These are phyloP conservation scores for Peterozyma toletana DNA, from an alignment of 805 yeast genomes.

Conservation along the genomic window DNA sequence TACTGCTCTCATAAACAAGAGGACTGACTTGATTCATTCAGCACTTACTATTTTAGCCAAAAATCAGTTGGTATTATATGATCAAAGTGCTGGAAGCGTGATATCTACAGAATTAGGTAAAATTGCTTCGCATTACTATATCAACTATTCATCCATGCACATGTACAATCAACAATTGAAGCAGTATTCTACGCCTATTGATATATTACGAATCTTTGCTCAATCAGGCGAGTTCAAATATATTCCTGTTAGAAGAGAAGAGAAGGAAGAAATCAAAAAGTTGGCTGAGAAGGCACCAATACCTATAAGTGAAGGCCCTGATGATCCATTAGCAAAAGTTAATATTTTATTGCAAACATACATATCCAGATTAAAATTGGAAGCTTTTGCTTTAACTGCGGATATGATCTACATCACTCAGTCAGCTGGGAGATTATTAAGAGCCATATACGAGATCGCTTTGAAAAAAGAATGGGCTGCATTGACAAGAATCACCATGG, in stretches of 20 bases:
- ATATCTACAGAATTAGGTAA: conserved; percentile 66
- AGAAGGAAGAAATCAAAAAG: conserved; percentile 62
- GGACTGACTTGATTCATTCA: conserved; percentile 69
- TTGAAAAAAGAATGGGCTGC: conserved; percentile 65
- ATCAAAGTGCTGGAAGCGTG: conserved; percentile 38
- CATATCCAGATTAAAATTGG: conserved; percentile 68
- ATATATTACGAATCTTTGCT: conserved; percentile 70
- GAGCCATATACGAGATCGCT: conserved; percentile 81
- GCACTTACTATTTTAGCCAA: conserved; percentile 57
- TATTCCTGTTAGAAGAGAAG: conserved; percentile 83
- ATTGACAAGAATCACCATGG: conserved; percentile 48
- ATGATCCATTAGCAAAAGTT: conserved; percentile 71
- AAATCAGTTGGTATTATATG: conserved; percentile 54
- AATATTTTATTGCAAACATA: conserved; percentile 79
- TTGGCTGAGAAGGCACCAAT: conserved; percentile 73
- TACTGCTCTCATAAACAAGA: conserved; percentile 35
- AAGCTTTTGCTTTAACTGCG: conserved; percentile 85
- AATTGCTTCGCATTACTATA: conserved; percentile 83
- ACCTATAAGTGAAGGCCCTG: conserved; percentile 69
- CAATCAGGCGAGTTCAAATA: conserved; percentile 79
- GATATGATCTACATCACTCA: conserved; percentile 93
- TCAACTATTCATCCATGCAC: conserved; percentile 66
- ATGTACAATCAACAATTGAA: conserved; percentile 55
- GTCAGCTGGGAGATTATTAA: conserved; percentile 80
- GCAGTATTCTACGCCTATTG: conserved; percentile 63